phyloP scores from a whole-genome alignment of 164 flowering plant genomes.

The Hamamelis virginiana region DNA sequence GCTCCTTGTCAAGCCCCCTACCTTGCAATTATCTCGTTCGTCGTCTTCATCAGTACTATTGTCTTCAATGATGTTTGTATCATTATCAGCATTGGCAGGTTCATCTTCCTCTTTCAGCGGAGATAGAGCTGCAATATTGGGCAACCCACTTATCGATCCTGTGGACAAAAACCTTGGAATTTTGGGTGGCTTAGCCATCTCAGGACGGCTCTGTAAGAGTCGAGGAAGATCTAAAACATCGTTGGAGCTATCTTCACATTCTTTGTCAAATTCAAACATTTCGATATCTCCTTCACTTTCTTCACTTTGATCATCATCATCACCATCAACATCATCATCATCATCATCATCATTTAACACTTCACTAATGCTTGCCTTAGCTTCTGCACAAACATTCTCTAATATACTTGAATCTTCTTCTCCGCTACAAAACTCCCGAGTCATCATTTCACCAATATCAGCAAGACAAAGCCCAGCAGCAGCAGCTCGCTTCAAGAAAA shows the following conservation, averaged over 20 bases:
- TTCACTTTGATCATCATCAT: not conserved
- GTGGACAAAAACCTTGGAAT: slow-evolving; percentile 28
- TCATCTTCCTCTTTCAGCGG: slow-evolving; percentile 18
- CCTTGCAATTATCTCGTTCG: too few species aligned
- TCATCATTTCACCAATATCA: too few species aligned
- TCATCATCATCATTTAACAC: slow-evolving; percentile 3
- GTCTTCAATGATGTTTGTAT: not conserved
- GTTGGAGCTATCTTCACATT: slow-evolving; percentile 16
- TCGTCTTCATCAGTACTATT: not conserved
- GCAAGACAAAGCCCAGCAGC: slow-evolving; percentile 65
- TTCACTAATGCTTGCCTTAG: slow-evolving; percentile 28
- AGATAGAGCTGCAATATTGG: slow-evolving; percentile 13
- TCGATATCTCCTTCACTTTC: slow-evolving; percentile 21
- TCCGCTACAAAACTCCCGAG: slow-evolving; percentile 47
- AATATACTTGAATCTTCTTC: slow-evolving; percentile 57
- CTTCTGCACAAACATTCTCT: slow-evolving; percentile 55
- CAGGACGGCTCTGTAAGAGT: slow-evolving; percentile 14
- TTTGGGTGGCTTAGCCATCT: slow-evolving; percentile 33
- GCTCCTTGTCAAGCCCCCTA: slow-evolving; percentile 36
- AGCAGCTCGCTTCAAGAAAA: slow-evolving; percentile 65
- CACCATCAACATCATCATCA: too few species aligned
- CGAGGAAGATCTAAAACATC: slow-evolving; percentile 19
- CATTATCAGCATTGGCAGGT: too few species aligned
- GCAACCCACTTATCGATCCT: slow-evolving; percentile 18
- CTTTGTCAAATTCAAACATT: slow-evolving; percentile 46